Evolutionary conservation across 208 protist genomes (phyloP).

Genomic region (Wallacemonas sp.): DNA sequence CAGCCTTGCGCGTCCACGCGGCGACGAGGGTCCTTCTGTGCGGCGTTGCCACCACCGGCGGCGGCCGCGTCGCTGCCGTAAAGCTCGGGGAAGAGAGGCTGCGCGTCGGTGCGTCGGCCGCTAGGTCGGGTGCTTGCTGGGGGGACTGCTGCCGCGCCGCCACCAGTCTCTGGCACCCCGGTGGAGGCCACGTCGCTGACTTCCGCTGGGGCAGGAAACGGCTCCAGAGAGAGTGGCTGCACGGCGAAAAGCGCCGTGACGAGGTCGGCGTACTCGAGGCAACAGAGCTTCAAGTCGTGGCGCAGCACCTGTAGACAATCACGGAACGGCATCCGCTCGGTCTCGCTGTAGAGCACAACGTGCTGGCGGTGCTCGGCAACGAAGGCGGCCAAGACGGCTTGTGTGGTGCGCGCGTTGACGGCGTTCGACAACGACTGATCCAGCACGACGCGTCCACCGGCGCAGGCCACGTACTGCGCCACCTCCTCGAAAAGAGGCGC

Average conservation of each 20-base stretch:
- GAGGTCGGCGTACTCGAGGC: slow-evolving; percentile 52
- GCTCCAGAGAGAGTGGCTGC: slow-evolving; percentile 12
- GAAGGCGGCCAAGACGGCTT: slow-evolving; percentile 30
- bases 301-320: slow-evolving; percentile 29
- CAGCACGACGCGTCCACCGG: slow-evolving; percentile 40
- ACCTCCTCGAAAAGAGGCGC: slow-evolving; percentile 57
- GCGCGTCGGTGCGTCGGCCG: slow-evolving; percentile 48
- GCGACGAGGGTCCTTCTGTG: slow-evolving; percentile 2
- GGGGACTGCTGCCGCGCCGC: neutral
- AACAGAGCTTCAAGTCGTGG: slow-evolving; percentile 32
- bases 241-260: slow-evolving; percentile 34
- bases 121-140: neutral
- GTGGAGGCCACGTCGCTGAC: neutral
- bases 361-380: slow-evolving; percentile 32
- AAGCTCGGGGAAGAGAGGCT: slow-evolving; percentile 51
- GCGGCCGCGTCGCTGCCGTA: neutral
- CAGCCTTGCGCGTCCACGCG: slow-evolving; percentile 32
- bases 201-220: slow-evolving; percentile 2
- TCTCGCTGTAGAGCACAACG: slow-evolving; percentile 55
- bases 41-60: neutral
- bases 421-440: slow-evolving; percentile 30
- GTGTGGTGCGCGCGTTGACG: slow-evolving; percentile 1
- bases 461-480: slow-evolving; percentile 37
- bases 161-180: too few species aligned
- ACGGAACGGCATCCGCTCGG: slow-evolving; percentile 41